phyloP scores from a whole-genome alignment of 2,329 filamentous ascomycete genomes.

The Fusarium virguliforme region DNA sequence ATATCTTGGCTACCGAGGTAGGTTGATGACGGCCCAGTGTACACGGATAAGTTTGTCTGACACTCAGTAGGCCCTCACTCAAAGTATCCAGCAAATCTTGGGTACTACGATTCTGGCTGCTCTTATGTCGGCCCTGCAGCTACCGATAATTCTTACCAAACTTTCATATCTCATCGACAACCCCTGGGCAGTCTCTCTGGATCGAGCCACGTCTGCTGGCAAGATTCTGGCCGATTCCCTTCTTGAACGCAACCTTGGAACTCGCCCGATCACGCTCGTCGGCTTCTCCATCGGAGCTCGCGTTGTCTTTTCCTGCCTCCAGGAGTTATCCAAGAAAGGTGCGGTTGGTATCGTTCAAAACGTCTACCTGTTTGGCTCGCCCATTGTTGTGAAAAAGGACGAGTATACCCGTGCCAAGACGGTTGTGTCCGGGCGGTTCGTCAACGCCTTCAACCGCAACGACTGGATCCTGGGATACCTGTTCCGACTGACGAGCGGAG shows the following conservation, averaged over 20 bases:
- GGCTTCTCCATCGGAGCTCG: conserved; percentile 94
- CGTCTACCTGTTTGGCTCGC: conserved; percentile 94
- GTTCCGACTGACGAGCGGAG: conserved; percentile 93
- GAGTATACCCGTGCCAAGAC: conserved; percentile 86
- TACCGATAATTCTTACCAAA: conserved; percentile 95
- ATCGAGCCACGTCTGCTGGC: conserved; percentile 89
- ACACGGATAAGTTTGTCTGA: conserved; percentile 14
- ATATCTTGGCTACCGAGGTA: conserved; percentile 97
- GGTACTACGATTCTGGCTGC: conserved; percentile 90
- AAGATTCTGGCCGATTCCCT: conserved; percentile 95
- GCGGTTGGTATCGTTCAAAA: conserved; percentile 93
- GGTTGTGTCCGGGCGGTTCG: conserved; percentile 92
- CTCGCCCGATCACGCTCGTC: conserved; percentile 91
- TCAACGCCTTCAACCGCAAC: conserved; percentile 94
- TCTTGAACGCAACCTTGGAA: conserved; percentile 91
- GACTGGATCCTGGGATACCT: conserved; percentile 99
- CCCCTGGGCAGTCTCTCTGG: conserved; percentile 96
- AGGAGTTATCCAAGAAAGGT: conserved; percentile 87
- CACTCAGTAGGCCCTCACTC: conserved; percentile 82
- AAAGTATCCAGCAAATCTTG: conserved; percentile 95
- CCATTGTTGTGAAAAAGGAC: conserved; percentile 91
- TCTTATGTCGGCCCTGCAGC: conserved; percentile 91
- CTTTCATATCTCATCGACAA: conserved; percentile 98
- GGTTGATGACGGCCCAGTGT: conserved; percentile 53
- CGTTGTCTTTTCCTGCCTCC: conserved; percentile 92